Evolutionary conservation across 768 basidiomycete genomes (phyloP), one percentile per base, ranked within the genome.

Genomic region (Lactifluus piperatus): DNA sequence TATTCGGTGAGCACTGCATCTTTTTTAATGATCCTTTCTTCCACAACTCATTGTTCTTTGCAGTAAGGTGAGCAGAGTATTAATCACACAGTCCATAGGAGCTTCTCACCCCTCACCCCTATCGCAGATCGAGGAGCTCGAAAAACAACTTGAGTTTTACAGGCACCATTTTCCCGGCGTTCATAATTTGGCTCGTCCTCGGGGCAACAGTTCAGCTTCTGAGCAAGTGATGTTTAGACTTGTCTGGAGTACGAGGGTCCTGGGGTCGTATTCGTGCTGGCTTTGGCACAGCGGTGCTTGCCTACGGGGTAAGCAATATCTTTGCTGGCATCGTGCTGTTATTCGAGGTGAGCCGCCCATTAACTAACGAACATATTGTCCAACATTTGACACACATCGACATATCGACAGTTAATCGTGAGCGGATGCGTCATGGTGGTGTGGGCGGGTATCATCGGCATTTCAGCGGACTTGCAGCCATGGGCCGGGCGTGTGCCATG

Each of bases 401-500:
- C 41, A 44, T n/a, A 4, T 54, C 43, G 9, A 36, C 30, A 72
- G 71, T 47, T 2, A 68, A 70, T 58, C 67, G 69, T 63, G 58
- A 66, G 70, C 24, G 81, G 78, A 1, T 71, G 79, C 45, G 73
- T 84, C 47, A 83, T 80, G 65, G 75, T 77, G 5, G 65, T 75
- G 3, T 88, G 86, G 86, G 79, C 80, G 46, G 86, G 86, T 3
- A 75, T 87, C 5, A 62, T 88, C 45, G 84, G 80, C 2, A 61
- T 81, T 3, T 88, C 86, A 0, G 76, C 76, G 11, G 87, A 88
- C 62, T 70, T 72, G 44, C 68, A 73, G 66, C 86, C 86, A 4
- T 88, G 87, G 87, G 83, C 87, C 37, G 87, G 86, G 14, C 74
- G 82, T 11, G 71, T 88, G 47, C 84, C 84, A 1, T 62, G 62